Conservation (phyloP, 441 rosid species). For the Euphorbia celastroides region DNA sequence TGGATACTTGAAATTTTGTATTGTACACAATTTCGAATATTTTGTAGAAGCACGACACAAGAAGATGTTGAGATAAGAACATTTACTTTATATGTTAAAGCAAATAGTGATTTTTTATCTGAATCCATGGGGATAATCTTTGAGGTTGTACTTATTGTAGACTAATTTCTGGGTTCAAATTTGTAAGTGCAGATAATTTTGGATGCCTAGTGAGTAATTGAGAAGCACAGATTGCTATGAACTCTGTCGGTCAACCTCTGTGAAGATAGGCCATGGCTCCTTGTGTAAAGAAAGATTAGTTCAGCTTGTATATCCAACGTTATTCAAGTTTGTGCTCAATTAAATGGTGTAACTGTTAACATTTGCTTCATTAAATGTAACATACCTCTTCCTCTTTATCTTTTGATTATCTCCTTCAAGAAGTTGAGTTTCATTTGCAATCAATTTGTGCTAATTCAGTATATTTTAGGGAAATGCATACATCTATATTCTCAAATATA, state of each 20-base stretch:
- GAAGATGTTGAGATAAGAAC: too few relatives aligned
- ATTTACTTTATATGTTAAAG: too few relatives aligned
- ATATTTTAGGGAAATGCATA: background rate
- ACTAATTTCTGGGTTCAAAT: background rate
- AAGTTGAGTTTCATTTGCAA: background rate
- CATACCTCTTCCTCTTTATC: background rate
- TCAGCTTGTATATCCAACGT: slow-evolving; percentile 8
- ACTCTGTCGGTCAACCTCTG: background rate
- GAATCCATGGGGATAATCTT: too few relatives aligned
- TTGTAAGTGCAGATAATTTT: slow-evolving; percentile 26
- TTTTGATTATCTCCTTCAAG: slow-evolving; percentile 6
- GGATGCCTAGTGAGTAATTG: slow-evolving; percentile 12
- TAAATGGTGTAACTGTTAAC: background rate
- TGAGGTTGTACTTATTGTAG: too few relatives aligned
- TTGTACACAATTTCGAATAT: background rate
- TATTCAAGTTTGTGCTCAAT: slow-evolving; percentile 10
- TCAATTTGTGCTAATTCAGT: background rate
- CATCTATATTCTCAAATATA: background rate
- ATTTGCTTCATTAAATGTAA: background rate
- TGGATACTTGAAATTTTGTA: background rate
- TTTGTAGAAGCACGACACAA: background rate
- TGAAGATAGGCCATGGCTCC: slow-evolving; percentile 7
- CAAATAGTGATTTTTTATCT: too few relatives aligned
- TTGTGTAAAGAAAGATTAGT: slow-evolving; percentile 11
- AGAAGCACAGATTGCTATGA: slow-evolving; percentile 1